phyloP scores from a whole-genome alignment of 75 land plant genomes.

The Cupressus sempervirens region DNA sequence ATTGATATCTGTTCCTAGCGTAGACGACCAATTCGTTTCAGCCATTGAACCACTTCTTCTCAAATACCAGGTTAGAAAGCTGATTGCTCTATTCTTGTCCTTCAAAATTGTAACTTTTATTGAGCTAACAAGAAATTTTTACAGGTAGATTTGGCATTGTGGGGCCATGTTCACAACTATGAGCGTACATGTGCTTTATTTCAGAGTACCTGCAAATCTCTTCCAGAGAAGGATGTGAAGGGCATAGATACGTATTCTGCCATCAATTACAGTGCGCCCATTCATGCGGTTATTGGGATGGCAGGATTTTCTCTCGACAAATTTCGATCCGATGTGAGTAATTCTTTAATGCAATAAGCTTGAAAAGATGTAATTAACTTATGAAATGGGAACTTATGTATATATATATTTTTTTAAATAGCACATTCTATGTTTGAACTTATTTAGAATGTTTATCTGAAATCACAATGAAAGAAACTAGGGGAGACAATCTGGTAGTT shows the following conservation, averaged over 20 bases:
- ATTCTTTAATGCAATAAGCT: neutral
- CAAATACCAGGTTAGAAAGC: slow-evolving; percentile 33
- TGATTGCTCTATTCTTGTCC: neutral
- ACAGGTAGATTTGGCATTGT: slow-evolving; percentile 75
- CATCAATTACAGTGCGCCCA: slow-evolving; percentile 55
- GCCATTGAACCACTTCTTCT: slow-evolving; percentile 17
- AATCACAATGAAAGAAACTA: too few species aligned
- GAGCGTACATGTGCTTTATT: slow-evolving; percentile 78
- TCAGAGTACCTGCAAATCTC: slow-evolving; percentile 29
- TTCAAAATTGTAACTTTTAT: neutral
- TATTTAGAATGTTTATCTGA: too few species aligned
- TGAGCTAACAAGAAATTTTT: neutral
- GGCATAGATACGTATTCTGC: slow-evolving; percentile 60
- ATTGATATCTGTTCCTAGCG: slow-evolving; percentile 12
- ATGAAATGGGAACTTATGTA: too few species aligned
- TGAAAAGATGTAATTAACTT: too few species aligned
- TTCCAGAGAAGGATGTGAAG: slow-evolving; percentile 46
- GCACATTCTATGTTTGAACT: too few species aligned
- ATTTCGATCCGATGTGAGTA: neutral
- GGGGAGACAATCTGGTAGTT: too few species aligned
- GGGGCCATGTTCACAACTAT: slow-evolving; percentile 87
- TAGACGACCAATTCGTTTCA: slow-evolving; percentile 43
- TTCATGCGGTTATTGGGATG: slow-evolving; percentile 73
- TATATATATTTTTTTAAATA: too few species aligned
- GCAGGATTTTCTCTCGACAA: slow-evolving; percentile 45